A percentile compares a stretch with the other conserved stretches of the same genome.
Conservation (phyloP, 164 flowering plant genomes). For the Aristolochia contorta region DNA sequence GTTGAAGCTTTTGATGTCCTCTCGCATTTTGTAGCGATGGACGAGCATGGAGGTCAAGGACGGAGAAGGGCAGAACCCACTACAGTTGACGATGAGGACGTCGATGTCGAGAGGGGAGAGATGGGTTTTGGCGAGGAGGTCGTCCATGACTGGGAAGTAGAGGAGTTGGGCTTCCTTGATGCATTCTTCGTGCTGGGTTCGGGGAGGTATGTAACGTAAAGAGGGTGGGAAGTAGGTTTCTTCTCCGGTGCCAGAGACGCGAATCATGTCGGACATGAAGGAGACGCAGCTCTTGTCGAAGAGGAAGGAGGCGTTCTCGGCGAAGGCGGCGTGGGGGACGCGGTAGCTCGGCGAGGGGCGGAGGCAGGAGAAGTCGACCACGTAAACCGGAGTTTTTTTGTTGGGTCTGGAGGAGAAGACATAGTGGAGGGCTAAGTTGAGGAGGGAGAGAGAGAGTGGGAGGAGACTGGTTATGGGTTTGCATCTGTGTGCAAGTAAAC, state of each 20-base stretch:
- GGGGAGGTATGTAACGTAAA: conserved; percentile 56
- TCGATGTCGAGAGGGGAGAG: conserved; percentile 40
- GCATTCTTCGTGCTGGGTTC: conserved; percentile 30
- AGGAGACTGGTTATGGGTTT: conserved; percentile 20
- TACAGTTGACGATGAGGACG: conserved; percentile 55
- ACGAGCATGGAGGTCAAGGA: conserved; percentile 51
- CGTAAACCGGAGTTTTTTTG: conserved; percentile 25
- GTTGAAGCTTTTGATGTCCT: conserved; percentile 46
- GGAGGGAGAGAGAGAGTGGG: conserved; percentile 7
- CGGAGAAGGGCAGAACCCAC: conserved; percentile 60
- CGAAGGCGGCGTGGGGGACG: conserved; percentile 41
- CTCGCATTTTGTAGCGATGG: conserved; percentile 44
- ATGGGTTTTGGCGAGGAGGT: conserved; percentile 47
- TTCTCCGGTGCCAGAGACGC: conserved; percentile 47
- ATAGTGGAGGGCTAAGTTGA: conserved; percentile 10
- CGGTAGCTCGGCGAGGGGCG: conserved; percentile 45
- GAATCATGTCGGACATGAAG: conserved; percentile 51
- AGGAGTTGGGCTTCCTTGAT: conserved; percentile 45
- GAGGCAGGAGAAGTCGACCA: conserved; percentile 61
- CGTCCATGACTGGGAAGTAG: conserved; percentile 51
- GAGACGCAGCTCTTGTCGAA: conserved; percentile 33
- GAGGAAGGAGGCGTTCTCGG: conserved; percentile 33
- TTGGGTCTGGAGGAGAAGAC: not conserved
- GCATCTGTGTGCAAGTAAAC: conserved; percentile 12
- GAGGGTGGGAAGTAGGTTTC: conserved; percentile 57